phyloP scores from a whole-genome alignment of 176 grass and related monocot genomes.

The Triticum urartu region DNA sequence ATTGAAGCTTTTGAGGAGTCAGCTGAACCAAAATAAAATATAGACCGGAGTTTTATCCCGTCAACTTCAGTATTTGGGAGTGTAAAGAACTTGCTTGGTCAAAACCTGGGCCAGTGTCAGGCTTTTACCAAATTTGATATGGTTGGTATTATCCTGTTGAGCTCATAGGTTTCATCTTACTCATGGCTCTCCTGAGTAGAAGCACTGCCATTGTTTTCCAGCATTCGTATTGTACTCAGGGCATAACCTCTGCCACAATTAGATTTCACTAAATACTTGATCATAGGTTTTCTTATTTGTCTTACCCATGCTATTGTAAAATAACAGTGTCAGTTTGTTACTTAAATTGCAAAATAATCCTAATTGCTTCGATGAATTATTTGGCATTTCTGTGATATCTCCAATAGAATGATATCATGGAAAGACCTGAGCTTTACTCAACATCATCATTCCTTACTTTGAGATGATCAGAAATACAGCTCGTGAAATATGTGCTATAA shows the following conservation, averaged over 20 bases:
- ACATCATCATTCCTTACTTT: background rate
- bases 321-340: background rate
- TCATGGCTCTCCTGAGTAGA: background rate
- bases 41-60: background rate
- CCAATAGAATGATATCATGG: background rate
- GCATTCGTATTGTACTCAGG: background rate
- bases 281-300: background rate
- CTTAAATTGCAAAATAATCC: background rate
- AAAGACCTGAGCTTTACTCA: background rate
- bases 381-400: background rate
- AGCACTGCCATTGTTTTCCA: background rate
- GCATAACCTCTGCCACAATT: background rate
- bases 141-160: background rate
- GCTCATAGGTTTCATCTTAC: background rate
- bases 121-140: background rate
- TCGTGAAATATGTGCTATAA: background rate
- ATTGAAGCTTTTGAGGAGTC: background rate
- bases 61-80: background rate
- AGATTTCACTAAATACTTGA: background rate
- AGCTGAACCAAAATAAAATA: background rate
- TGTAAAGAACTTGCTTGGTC: constrained; percentile 1
- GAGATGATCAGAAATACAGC: background rate
- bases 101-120: constrained; percentile 1
- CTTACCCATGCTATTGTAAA: background rate
- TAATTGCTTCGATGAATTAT: background rate